Evolutionary conservation across 2,329 filamentous ascomycete genomes (phyloP).

Genomic region (Botryosphaeria dothidea): DNA sequence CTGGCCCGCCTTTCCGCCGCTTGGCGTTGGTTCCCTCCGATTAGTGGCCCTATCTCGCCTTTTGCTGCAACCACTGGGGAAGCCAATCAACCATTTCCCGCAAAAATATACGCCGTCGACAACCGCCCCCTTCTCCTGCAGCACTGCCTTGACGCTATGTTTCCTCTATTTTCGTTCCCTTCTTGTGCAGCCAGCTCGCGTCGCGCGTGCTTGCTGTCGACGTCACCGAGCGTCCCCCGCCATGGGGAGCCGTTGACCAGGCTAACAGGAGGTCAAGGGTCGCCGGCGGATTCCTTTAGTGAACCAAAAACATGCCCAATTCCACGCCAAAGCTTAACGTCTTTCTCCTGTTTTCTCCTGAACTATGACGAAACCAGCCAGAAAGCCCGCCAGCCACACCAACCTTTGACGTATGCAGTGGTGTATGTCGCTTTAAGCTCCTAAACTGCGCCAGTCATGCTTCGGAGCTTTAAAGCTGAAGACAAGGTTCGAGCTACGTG

Average conservation of each 20-base stretch:
- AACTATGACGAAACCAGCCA: neutral
- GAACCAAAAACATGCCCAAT: neutral
- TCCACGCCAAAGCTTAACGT: neutral
- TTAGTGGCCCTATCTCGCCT: neutral
- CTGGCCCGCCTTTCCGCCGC: constrained; percentile 1
- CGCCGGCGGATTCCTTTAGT: neutral
- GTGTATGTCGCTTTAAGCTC: neutral
- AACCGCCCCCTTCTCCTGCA: no score
- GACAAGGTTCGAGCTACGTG: no score
- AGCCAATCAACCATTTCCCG: no score
- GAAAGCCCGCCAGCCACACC: neutral
- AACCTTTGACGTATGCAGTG: neutral
- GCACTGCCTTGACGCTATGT: no score
- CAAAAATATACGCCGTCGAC: no score
- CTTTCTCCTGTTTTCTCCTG: neutral
- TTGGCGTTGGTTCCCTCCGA: neutral
- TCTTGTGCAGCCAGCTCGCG: neutral
- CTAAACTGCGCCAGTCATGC: neutral
- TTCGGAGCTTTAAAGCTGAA: no score
- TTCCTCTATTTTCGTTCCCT: no score
- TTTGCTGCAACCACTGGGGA: no score
- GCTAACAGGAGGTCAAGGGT: neutral
- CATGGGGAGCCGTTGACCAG: constrained; percentile 4
- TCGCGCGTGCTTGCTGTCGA: neutral
- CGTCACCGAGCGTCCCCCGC: neutral